A percentile compares a stretch with the other conserved stretches of the same genome.
These are phyloP conservation scores for Trichomonas tenax DNA, from an alignment of 208 protist genomes.

Conservation along the genomic window DNA sequence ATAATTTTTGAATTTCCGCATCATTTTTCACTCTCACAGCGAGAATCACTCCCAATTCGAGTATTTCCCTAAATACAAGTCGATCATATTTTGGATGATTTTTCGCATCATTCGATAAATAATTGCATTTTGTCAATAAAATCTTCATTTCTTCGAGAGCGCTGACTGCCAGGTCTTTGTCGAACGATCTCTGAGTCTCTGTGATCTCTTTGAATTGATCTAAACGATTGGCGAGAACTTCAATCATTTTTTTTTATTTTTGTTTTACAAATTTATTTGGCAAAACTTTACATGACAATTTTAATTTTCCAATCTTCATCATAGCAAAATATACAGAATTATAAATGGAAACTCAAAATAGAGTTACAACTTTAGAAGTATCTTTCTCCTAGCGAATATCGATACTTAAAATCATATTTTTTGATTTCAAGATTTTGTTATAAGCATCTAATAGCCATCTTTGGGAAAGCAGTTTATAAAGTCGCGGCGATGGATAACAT, in stretches of 20 bases:
- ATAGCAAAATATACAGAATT: too few relatives aligned
- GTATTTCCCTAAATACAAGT: background rate
- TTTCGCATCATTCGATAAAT: background rate
- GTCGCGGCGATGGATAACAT: too few relatives aligned
- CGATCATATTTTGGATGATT: background rate
- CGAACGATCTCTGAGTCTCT: background rate
- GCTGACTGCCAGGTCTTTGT: background rate
- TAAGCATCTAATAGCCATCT: too few relatives aligned
- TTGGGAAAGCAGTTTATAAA: too few relatives aligned
- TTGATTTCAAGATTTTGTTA: too few relatives aligned
- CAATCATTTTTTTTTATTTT: background rate
- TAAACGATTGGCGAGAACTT: background rate
- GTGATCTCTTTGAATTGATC: background rate
- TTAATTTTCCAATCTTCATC: too few relatives aligned
- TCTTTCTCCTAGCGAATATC: too few relatives aligned
- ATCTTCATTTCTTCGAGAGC: background rate
- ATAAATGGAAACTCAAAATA: too few relatives aligned
- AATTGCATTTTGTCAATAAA: background rate
- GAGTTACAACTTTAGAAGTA: too few relatives aligned
- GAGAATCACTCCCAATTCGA: background rate
- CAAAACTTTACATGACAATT: too few relatives aligned
- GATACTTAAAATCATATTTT: too few relatives aligned
- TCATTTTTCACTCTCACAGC: background rate
- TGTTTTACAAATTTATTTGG: too few relatives aligned
- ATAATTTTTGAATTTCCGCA: background rate